Evolutionary conservation across 768 basidiomycete genomes (phyloP).

Genomic region (Jaapia argillacea): DNA sequence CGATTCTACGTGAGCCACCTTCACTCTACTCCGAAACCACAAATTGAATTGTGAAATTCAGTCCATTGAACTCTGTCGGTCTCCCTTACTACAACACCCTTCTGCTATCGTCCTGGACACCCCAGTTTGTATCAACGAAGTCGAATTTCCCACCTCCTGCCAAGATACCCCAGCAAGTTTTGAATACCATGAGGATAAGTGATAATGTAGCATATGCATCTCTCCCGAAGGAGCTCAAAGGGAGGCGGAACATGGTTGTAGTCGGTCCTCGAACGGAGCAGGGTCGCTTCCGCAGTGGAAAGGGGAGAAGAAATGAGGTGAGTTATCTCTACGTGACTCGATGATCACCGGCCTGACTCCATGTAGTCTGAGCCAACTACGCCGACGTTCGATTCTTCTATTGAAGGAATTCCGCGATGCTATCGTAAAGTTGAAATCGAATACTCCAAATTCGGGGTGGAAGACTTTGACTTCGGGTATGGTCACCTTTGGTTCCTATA

Average conservation of each 20-base stretch:
- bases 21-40: not conserved
- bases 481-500: slow-evolving; percentile 9
- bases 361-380: slow-evolving; percentile 42
- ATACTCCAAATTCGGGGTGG: slow-evolving; percentile 97
- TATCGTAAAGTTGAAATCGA: slow-evolving; percentile 96
- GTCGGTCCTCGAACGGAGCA: slow-evolving; percentile 41
- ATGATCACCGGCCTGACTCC: slow-evolving; percentile 1
- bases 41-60: slow-evolving; percentile 18
- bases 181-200: slow-evolving; percentile 73
- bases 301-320: slow-evolving; percentile 40
- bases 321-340: slow-evolving; percentile 5
- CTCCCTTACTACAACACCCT: slow-evolving; percentile 72
- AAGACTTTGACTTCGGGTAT: slow-evolving; percentile 97
- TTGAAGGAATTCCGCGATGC: slow-evolving; percentile 59
- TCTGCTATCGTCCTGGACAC: slow-evolving; percentile 59
- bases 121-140: slow-evolving; percentile 41
- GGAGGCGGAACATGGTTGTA: slow-evolving; percentile 68
- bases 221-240: slow-evolving; percentile 77
- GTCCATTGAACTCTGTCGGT: slow-evolving; percentile 83
- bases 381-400: slow-evolving; percentile 39
- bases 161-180: slow-evolving; percentile 72
- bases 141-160: slow-evolving; percentile 55
- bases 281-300: slow-evolving; percentile 83
- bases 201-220: slow-evolving; percentile 88
- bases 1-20: slow-evolving; percentile 55